These are phyloP conservation scores for Oryza glaberrima DNA, from an alignment of 176 grass and related monocot genomes.

Conservation along the genomic window DNA sequence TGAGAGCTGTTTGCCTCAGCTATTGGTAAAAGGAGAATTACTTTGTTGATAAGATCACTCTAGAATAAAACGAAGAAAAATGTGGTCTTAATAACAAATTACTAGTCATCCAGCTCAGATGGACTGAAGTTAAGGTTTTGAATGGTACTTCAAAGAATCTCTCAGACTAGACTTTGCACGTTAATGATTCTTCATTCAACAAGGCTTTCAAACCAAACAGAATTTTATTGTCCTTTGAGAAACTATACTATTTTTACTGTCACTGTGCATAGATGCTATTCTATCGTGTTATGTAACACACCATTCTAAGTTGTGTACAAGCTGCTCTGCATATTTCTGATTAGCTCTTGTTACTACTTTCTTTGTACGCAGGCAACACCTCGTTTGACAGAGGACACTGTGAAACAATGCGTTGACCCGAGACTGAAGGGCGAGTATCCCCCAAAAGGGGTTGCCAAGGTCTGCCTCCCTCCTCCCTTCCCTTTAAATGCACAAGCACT, in stretches of 20 bases:
- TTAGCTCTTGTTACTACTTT: not conserved
- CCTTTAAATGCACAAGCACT: not conserved
- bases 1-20: not conserved
- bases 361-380: slow-evolving; percentile 65
- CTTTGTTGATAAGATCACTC: slow-evolving; percentile 17
- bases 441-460: slow-evolving; percentile 81
- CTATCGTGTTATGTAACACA: too few relatives aligned
- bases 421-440: slow-evolving; percentile 83
- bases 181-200: not conserved
- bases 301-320: not conserved
- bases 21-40: not conserved
- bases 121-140: not conserved
- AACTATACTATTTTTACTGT: not conserved
- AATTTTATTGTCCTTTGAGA: not conserved
- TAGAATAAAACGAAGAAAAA: not conserved
- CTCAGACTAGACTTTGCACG: slow-evolving; percentile 1
- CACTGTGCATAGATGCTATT: not conserved
- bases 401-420: slow-evolving; percentile 85
- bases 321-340: slow-evolving; percentile 19
- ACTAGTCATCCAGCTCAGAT: not conserved
- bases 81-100: not conserved
- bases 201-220: not conserved
- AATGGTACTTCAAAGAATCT: slow-evolving; percentile 22
- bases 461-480: slow-evolving; percentile 34
- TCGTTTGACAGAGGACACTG: slow-evolving; percentile 77